phyloP scores from a whole-genome alignment of 1,139 yeast species.

The Nakaseomyces nivariensis region DNA sequence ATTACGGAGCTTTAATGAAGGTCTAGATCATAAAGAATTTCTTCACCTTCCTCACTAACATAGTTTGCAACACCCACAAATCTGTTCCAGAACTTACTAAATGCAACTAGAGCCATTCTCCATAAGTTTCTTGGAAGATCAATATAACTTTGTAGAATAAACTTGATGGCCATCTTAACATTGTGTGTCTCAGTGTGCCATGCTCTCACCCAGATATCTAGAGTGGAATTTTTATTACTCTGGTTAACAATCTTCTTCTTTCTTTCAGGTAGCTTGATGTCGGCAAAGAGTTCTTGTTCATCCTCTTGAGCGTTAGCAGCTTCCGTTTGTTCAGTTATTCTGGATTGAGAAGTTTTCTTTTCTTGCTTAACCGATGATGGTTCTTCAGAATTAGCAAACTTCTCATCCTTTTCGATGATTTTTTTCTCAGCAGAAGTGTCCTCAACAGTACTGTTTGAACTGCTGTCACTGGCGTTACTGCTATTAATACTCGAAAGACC shows the following conservation, averaged over 20 bases:
- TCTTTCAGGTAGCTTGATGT: conserved; percentile 20
- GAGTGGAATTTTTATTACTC: conserved; percentile 8
- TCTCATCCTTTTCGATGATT: not conserved
- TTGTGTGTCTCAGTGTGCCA: conserved; percentile 46
- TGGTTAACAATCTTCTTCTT: conserved; percentile 7
- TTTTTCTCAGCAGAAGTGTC: not conserved
- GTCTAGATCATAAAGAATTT: conserved; percentile 18
- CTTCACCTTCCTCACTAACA: conserved; percentile 26
- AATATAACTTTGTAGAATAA: conserved; percentile 57
- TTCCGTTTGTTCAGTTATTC: not conserved
- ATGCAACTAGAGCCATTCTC: conserved; percentile 39
- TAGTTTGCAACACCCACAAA: conserved; percentile 47
- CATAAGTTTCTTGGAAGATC: conserved; percentile 59
- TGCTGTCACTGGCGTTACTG: conserved; percentile 5
- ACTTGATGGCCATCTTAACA: conserved; percentile 54
- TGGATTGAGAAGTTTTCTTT: not conserved
- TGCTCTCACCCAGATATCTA: conserved; percentile 29
- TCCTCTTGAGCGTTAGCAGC: not conserved
- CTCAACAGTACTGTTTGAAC: not conserved
- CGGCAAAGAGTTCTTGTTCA: conserved; percentile 14
- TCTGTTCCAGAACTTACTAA: conserved; percentile 57
- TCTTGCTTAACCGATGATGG: not conserved
- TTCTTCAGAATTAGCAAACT: not conserved
- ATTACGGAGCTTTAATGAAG: conserved; percentile 9
- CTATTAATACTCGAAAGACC: conserved; percentile 7